Evolutionary conservation across 225 moss, liverwort and hornwort species (phyloP), one percentile per base, ranked within the genome.

Genomic region (Sphagnum tenellum): DNA sequence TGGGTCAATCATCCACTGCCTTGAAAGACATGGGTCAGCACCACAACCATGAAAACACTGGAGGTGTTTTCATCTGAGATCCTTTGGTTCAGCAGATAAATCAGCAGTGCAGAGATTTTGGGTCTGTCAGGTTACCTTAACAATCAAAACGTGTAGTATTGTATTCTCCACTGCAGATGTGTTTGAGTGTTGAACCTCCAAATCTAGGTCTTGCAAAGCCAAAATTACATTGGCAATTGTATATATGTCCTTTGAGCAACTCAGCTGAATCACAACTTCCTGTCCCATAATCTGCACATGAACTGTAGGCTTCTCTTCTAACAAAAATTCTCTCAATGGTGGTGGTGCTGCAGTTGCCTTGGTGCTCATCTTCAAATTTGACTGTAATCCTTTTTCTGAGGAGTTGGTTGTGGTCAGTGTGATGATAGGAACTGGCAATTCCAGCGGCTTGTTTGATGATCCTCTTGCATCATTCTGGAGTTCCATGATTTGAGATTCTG

Each of bases 181-280:
- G 49, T 84, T 89, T 1, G 86, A 81, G 70, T 89, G 83, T 46
- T 64, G 73, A 57, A 83, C 71, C 64, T 89, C 81, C 81, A 89
- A 64, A 63, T 75, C 78, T 8, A 66, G 55, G 63, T 83, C 79
- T 70, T 84, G 86, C 63, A 89, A 63, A 6, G 75, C 70, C 71
- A 75, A 77, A 83, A 89, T 81, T 74, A 86, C 71, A 47, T 79
- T 78, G 5, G 78, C 70, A 47, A 84, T 61, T 4, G 78, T 72
- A 67, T 77, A 77, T 3, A 76, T 76, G 71, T 86, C 86, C 62
- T 78, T 77, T 63, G 74, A 64, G 60, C 83, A 79, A 61, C 67
- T 87, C 45, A 89, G 71, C n/a, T 79, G 83, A 61, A 89, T 86
- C 78, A 89, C 79, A 4, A 83, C 86, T 60, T 86, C 86, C 44